Conservation (phyloP, 805 yeast species). For the Ogataea nitratoaversa region DNA sequence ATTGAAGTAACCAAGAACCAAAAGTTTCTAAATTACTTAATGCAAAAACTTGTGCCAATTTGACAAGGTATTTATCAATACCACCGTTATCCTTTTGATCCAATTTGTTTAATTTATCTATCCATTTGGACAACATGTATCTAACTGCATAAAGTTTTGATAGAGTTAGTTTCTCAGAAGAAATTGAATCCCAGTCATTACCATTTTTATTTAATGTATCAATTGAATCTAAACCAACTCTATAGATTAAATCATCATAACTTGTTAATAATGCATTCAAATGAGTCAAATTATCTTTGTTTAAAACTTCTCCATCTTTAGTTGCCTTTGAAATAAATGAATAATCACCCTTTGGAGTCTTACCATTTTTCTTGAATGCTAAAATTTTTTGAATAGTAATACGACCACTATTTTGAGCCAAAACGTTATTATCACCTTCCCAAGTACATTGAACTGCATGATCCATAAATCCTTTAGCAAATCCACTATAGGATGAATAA, state of each 20-base stretch:
- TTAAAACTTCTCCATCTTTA: slow-evolving; percentile 30
- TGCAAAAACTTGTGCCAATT: slow-evolving; percentile 60
- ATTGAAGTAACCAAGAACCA: slow-evolving; percentile 68
- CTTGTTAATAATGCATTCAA: slow-evolving; percentile 33
- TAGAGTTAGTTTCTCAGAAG: slow-evolving; percentile 41
- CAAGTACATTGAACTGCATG: slow-evolving; percentile 99
- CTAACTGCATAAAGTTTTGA: slow-evolving; percentile 50
- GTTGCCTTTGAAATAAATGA: slow-evolving; percentile 29
- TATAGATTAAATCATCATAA: slow-evolving; percentile 37
- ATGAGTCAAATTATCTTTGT: slow-evolving; percentile 26
- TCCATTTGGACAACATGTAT: slow-evolving; percentile 40
- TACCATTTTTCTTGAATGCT: slow-evolving; percentile 35
- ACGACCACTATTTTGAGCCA: slow-evolving; percentile 81
- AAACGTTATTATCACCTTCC: slow-evolving; percentile 94
- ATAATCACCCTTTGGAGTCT: slow-evolving; percentile 43
- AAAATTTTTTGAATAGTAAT: slow-evolving; percentile 54
- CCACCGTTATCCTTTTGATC: slow-evolving; percentile 29
- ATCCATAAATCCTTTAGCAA: slow-evolving; percentile 83
- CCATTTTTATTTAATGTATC: slow-evolving; percentile 31
- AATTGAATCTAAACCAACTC: slow-evolving; percentile 33
- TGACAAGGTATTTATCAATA: slow-evolving; percentile 46
- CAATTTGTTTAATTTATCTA: slow-evolving; percentile 28
- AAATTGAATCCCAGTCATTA: slow-evolving; percentile 42
- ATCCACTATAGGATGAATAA: slow-evolving; percentile 86
- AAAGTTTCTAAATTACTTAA: slow-evolving; percentile 63